Conservation (phyloP, 2,329 filamentous ascomycete genomes). For the Hypoxylon sp. region DNA sequence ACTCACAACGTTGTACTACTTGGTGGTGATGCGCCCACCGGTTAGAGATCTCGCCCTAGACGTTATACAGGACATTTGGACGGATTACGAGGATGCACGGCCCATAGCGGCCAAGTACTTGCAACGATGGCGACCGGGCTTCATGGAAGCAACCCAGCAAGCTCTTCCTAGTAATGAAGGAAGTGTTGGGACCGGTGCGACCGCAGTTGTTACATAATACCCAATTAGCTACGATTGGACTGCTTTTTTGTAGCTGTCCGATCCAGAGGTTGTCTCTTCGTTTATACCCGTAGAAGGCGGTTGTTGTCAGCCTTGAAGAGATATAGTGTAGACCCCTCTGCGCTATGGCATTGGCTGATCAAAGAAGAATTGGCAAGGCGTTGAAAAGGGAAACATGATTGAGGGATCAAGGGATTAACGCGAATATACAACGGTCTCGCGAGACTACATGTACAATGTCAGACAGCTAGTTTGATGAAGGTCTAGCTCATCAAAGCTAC, state of each 20-base stretch:
- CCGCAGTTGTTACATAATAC: slow-evolving; percentile 47
- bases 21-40: slow-evolving; percentile 77
- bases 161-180: slow-evolving; percentile 33
- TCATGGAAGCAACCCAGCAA: slow-evolving; percentile 57
- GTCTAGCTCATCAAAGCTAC: neutral
- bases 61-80: slow-evolving; percentile 75
- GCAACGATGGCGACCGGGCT: slow-evolving; percentile 70
- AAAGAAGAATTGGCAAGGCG: slow-evolving; percentile 9
- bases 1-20: slow-evolving; percentile 73
- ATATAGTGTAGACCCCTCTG: neutral
- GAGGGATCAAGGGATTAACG: neutral
- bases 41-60: slow-evolving; percentile 73
- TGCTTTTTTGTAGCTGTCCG: neutral
- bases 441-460: slow-evolving; percentile 2
- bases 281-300: slow-evolving; percentile 2
- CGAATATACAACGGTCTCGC: slow-evolving; percentile 4
- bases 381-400: slow-evolving; percentile 2
- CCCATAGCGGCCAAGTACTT: slow-evolving; percentile 74
- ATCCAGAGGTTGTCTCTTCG: neutral
- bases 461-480: neutral
- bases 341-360: slow-evolving; percentile 3
- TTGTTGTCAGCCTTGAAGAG: neutral
- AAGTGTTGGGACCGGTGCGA: slow-evolving; percentile 36
- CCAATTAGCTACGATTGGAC: slow-evolving; percentile 25
- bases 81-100: slow-evolving; percentile 74